Evolutionary conservation across 441 rosid genomes (phyloP).

Genomic region (Manihot esculenta): DNA sequence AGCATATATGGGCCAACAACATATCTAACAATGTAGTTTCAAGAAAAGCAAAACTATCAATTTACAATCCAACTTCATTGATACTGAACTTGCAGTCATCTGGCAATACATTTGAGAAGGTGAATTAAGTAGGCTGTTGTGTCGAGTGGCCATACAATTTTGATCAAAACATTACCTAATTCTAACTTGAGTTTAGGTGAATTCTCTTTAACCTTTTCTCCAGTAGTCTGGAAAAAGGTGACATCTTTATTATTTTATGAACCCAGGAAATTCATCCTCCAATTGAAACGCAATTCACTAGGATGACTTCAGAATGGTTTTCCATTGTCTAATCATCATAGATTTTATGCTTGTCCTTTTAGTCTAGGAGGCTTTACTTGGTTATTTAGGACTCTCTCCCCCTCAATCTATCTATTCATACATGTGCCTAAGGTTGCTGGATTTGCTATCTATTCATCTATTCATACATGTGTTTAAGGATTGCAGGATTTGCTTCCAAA

Average conservation of each 20-base stretch:
- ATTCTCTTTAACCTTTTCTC: neutral
- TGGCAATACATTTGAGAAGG: neutral
- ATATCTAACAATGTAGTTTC: neutral
- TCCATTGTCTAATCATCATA: neutral
- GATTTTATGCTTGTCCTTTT: neutral
- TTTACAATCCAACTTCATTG: neutral
- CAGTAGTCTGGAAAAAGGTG: too few species aligned
- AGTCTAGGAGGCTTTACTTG: neutral
- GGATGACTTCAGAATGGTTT: neutral
- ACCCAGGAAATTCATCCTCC: conserved; percentile 1
- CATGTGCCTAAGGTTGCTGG: neutral
- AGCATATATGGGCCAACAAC: neutral
- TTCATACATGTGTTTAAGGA: neutral
- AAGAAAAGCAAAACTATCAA: too few species aligned
- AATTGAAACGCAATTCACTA: neutral
- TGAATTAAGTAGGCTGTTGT: neutral
- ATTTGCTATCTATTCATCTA: neutral
- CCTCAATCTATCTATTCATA: neutral
- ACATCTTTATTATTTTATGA: neutral
- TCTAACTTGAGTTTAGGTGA: neutral
- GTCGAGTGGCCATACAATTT: neutral
- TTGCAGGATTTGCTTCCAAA: conserved; percentile 69
- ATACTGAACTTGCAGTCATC: conserved; percentile 13
- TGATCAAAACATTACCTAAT: neutral
- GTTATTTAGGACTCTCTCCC: neutral